Conservation (phyloP, 176 grass and related monocot species). For the Puccinellia tenuiflora region DNA sequence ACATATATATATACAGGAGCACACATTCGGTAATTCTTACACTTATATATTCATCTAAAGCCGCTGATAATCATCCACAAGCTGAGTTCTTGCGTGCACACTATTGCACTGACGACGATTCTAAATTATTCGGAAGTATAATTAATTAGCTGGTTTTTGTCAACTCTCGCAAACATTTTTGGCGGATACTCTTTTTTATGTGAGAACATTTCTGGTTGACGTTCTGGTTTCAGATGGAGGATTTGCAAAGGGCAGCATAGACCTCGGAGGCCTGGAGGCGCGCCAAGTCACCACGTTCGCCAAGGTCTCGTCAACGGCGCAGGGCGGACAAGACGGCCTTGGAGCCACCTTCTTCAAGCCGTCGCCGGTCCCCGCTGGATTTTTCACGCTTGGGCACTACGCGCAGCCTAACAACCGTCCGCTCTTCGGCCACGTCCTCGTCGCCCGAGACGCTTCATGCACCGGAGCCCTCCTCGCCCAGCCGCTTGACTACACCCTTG, state of each 20-base stretch:
- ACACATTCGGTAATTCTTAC: not conserved
- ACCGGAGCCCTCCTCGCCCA: slow-evolving; percentile 14
- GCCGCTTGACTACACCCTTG: slow-evolving; percentile 47
- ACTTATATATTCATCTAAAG: not conserved
- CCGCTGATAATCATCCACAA: not conserved
- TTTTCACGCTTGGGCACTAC: slow-evolving; percentile 59
- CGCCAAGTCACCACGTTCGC: slow-evolving; percentile 46
- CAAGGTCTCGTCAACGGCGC: slow-evolving; percentile 56
- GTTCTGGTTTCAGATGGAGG: slow-evolving; percentile 40
- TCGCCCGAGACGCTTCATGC: slow-evolving; percentile 25
- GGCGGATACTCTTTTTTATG: too few relatives aligned
- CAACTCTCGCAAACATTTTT: not conserved
- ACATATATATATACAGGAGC: not conserved
- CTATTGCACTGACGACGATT: not conserved
- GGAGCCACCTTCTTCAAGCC: slow-evolving; percentile 70
- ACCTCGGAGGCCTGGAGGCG: slow-evolving; percentile 54
- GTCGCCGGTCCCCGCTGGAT: slow-evolving; percentile 39
- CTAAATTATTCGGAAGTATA: not conserved
- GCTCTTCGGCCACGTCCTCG: slow-evolving; percentile 58
- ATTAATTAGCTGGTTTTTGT: not conserved
- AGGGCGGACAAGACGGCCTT: slow-evolving; percentile 45
- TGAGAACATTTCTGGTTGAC: too few relatives aligned
- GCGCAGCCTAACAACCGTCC: slow-evolving; percentile 63
- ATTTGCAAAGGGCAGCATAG: slow-evolving; percentile 55
- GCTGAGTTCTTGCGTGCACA: not conserved